Conservation (phyloP, 176 grass and related monocot genomes). For the Metroxylon sagu region DNA sequence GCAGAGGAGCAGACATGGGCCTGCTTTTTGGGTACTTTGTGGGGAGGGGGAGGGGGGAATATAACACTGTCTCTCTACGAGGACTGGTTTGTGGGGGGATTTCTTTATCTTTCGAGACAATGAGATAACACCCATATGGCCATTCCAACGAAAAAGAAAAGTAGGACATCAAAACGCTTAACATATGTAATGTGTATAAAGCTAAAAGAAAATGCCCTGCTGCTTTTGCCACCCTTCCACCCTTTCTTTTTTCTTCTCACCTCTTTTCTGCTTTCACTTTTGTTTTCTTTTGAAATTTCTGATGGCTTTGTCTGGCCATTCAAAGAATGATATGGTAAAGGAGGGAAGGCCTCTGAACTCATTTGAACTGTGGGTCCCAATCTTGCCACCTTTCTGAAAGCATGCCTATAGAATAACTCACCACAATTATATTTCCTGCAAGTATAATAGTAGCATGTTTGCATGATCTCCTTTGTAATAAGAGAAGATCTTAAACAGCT, state of each 20-base stretch:
- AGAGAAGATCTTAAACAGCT: neutral
- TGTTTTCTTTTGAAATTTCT: conserved; percentile 6
- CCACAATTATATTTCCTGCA: neutral
- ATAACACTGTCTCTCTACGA: neutral
- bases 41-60: neutral
- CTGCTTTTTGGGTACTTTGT: conserved; percentile 7
- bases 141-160: neutral
- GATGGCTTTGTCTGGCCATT: conserved; percentile 11
- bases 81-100: neutral
- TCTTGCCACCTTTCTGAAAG: conserved; percentile 8
- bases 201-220: conserved; percentile 1
- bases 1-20: conserved; percentile 12
- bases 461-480: neutral
- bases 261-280: neutral
- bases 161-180: too few relatives aligned
- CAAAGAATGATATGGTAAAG: conserved; percentile 7
- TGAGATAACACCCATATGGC: conserved; percentile 1
- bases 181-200: conserved; percentile 1
- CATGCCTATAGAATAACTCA: neutral
- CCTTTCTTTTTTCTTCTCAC: neutral
- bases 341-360: conserved; percentile 9
- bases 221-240: conserved; percentile 8
- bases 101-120: conserved; percentile 9
- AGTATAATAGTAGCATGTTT: neutral
- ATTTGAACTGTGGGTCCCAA: neutral